phyloP scores from a whole-genome alignment of 2,329 filamentous ascomycete genomes.

The Oidium heveae region DNA sequence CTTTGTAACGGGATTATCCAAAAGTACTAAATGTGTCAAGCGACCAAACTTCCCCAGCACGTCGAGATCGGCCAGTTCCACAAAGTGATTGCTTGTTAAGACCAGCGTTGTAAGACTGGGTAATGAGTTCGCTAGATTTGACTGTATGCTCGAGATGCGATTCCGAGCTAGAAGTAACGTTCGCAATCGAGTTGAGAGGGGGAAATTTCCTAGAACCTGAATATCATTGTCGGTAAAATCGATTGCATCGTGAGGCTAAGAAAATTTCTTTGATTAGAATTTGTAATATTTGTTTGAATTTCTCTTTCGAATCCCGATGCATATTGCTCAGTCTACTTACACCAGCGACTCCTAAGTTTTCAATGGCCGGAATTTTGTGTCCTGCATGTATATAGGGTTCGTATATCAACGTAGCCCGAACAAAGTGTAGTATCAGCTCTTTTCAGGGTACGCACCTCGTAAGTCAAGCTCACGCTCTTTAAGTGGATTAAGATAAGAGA shows the following conservation, averaged over 20 bases:
- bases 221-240: conserved; percentile 98
- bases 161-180: conserved; percentile 80
- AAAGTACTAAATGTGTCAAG: conserved; percentile 55
- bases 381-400: conserved; percentile 38
- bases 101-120: conserved; percentile 66
- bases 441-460: conserved; percentile 82
- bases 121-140: conserved; percentile 44
- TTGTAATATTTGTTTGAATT: no score
- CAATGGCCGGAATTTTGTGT: conserved; percentile 90
- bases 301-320: no score
- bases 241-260: conserved; percentile 83
- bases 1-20: conserved; percentile 74
- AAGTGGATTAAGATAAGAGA: conserved; percentile 95
- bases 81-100: conserved; percentile 57
- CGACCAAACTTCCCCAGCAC: conserved; percentile 41
- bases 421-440: conserved; percentile 82
- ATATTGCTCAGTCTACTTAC: conserved; percentile 29
- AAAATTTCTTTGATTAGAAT: no score
- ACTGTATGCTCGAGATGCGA: conserved; percentile 59
- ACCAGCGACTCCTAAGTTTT: conserved; percentile 87
- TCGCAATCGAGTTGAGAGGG: conserved; percentile 64
- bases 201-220: conserved; percentile 70
- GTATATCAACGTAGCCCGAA: conserved; percentile 62
- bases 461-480: conserved; percentile 98
- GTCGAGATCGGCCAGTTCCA: conserved; percentile 70